A percentile compares a stretch with the other conserved stretches of the same genome.
Conservation (phyloP, 2,329 filamentous ascomycete species). For the Colletotrichum ledebouriae region DNA sequence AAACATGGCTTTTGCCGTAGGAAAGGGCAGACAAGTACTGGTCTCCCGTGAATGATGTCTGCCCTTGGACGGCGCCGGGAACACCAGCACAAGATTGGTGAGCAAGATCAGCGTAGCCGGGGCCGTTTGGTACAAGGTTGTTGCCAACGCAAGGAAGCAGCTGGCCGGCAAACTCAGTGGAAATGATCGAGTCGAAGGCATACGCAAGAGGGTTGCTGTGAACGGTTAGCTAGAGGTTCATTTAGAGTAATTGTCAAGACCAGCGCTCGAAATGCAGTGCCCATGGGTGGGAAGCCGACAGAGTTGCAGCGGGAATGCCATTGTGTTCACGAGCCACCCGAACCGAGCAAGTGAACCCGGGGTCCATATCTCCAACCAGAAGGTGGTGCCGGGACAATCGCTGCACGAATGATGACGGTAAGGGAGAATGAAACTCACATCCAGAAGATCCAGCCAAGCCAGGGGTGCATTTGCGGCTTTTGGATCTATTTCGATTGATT, state of each 20-base stretch:
- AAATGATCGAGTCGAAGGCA: slow-evolving; percentile 75
- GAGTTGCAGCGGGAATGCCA: background rate
- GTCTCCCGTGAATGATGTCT: slow-evolving; percentile 67
- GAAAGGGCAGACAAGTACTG: slow-evolving; percentile 68
- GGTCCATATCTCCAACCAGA: too few relatives aligned
- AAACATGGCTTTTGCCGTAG: slow-evolving; percentile 65
- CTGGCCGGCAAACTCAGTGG: slow-evolving; percentile 77
- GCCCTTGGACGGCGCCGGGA: slow-evolving; percentile 64
- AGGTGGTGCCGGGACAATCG: too few relatives aligned
- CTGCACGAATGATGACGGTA: background rate
- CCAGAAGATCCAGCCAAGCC: slow-evolving; percentile 74
- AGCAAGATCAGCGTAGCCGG: slow-evolving; percentile 57
- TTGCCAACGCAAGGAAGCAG: slow-evolving; percentile 62
- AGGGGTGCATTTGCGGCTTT: slow-evolving; percentile 72
- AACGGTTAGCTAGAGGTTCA: background rate
- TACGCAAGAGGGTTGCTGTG: slow-evolving; percentile 75
- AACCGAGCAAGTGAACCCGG: background rate
- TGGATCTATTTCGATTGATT: slow-evolving; percentile 55
- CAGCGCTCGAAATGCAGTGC: background rate
- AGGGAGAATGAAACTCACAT: background rate
- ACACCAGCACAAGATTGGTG: slow-evolving; percentile 71
- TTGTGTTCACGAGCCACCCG: background rate
- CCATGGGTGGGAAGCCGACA: background rate
- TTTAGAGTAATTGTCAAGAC: too few relatives aligned
- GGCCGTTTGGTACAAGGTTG: slow-evolving; percentile 66